A percentile compares a stretch with the other conserved stretches of the same genome.
Evolutionary conservation across 2,329 filamentous ascomycete genomes (phyloP).

Genomic region (Apiospora phragmitis): DNA sequence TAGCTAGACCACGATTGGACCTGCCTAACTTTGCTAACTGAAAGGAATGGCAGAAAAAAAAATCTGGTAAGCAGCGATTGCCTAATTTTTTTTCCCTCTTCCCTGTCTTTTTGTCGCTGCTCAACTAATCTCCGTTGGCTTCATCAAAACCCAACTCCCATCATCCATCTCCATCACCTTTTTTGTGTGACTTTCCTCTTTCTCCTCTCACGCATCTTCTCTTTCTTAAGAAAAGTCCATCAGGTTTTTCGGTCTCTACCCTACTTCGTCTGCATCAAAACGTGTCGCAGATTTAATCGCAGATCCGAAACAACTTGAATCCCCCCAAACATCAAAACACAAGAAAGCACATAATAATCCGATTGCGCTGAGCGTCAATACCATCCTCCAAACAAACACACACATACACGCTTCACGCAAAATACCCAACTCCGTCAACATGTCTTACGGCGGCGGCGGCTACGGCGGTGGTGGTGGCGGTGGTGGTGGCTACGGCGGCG

Average conservation of each 20-base stretch:
- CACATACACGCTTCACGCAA: not conserved
- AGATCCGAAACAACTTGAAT: not conserved
- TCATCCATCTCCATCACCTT: slow-evolving; percentile 5
- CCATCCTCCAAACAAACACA: not conserved
- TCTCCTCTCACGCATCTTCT: not conserved
- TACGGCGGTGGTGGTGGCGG: slow-evolving; percentile 48
- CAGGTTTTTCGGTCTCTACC: slow-evolving; percentile 4
- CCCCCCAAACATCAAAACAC: not conserved
- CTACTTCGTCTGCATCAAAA: slow-evolving; percentile 8
- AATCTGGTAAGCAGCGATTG: slow-evolving; percentile 4
- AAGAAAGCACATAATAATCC: not conserved
- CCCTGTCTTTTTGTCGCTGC: slow-evolving; percentile 10
- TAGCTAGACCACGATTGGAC: slow-evolving; percentile 1
- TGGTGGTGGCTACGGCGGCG: slow-evolving; percentile 21
- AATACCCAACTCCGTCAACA: slow-evolving; percentile 37
- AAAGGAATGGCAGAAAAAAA: not conserved
- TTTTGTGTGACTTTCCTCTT: slow-evolving; percentile 8
- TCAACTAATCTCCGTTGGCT: slow-evolving; percentile 6
- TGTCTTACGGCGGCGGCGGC: slow-evolving; percentile 68
- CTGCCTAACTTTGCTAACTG: not conserved
- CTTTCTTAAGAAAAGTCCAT: not conserved
- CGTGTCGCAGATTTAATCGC: slow-evolving; percentile 11
- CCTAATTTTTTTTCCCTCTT: slow-evolving; percentile 8
- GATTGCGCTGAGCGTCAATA: slow-evolving; percentile 23
- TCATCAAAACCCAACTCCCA: slow-evolving; percentile 10